These are phyloP conservation scores for Phaeophleospora eucalypticola DNA, from an alignment of 2,329 filamentous ascomycete species.

Conservation along the genomic window DNA sequence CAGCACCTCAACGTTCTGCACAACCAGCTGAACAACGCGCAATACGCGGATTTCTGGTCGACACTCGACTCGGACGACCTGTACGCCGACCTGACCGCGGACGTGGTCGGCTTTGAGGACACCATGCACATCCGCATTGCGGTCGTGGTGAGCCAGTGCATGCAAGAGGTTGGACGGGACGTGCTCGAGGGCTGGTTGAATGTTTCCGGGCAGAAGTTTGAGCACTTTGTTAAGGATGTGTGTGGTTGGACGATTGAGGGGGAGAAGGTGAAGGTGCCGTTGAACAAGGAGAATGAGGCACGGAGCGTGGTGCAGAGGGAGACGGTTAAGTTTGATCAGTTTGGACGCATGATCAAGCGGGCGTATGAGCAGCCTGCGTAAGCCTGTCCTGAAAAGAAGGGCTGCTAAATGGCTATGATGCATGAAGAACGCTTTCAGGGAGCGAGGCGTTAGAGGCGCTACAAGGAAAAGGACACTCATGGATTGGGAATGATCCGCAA, in stretches of 20 bases:
- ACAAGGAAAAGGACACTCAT: neutral
- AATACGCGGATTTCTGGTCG: conserved; percentile 90
- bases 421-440: conserved; percentile 9
- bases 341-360: conserved; percentile 72
- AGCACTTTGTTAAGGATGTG: conserved; percentile 47
- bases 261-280: conserved; percentile 66
- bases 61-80: conserved; percentile 90
- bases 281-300: conserved; percentile 96
- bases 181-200: conserved; percentile 51
- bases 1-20: conserved; percentile 81
- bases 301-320: conserved; percentile 93
- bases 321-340: conserved; percentile 88
- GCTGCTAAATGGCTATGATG: neutral
- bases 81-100: conserved; percentile 91
- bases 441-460: conserved; percentile 8
- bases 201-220: conserved; percentile 43
- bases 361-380: conserved; percentile 76
- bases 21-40: conserved; percentile 80
- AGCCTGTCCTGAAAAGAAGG: too few relatives aligned
- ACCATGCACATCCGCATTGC: conserved; percentile 86
- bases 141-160: conserved; percentile 79
- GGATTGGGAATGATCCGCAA: neutral
- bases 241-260: conserved; percentile 81
- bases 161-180: conserved; percentile 61
- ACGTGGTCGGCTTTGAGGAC: conserved; percentile 93